Percentiles rank a stretch among this genome's conserved stretches.
These are phyloP conservation scores for Marsdenia floribunda DNA, from an alignment of 257 asterid genomes.

Conservation along the genomic window DNA sequence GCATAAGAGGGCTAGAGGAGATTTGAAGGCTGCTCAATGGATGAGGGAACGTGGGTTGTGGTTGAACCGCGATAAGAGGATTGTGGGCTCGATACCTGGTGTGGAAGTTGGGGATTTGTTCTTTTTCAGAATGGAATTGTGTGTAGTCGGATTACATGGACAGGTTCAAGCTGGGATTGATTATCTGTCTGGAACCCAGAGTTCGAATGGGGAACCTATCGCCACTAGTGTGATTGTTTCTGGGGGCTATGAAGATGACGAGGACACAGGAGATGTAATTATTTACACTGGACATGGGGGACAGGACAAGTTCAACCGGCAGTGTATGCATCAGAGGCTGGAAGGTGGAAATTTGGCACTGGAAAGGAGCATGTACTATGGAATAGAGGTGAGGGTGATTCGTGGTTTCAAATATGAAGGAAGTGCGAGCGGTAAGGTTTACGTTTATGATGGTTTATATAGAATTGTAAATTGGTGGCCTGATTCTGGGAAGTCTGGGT, in stretches of 20 bases:
- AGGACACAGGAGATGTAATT: slow-evolving; percentile 72
- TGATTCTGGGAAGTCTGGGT: slow-evolving; percentile 78
- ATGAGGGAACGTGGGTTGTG: slow-evolving; percentile 58
- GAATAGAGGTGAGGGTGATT: slow-evolving; percentile 77
- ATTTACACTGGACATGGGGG: slow-evolving; percentile 97
- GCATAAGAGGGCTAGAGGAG: slow-evolving; percentile 43
- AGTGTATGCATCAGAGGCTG: slow-evolving; percentile 70
- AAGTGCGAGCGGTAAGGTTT: slow-evolving; percentile 62
- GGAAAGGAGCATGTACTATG: slow-evolving; percentile 83
- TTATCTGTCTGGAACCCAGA: slow-evolving; percentile 57
- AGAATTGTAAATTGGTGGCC: slow-evolving; percentile 62
- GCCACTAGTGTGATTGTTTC: slow-evolving; percentile 90
- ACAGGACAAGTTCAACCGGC: slow-evolving; percentile 56
- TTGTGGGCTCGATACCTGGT: slow-evolving; percentile 80
- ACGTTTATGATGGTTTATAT: slow-evolving; percentile 82
- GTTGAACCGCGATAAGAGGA: slow-evolving; percentile 73
- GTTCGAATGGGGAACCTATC: slow-evolving; percentile 80
- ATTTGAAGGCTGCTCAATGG: slow-evolving; percentile 57
- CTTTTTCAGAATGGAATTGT: slow-evolving; percentile 80
- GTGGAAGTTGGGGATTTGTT: slow-evolving; percentile 64
- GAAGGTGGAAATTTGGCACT: slow-evolving; percentile 78
- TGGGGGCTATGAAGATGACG: slow-evolving; percentile 91
- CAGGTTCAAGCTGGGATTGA: slow-evolving; percentile 91
- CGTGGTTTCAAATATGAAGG: slow-evolving; percentile 79
- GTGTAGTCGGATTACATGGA: slow-evolving; percentile 82